Conservation (phyloP, 345 rosid genomes). For the Eucalyptus brandiana region DNA sequence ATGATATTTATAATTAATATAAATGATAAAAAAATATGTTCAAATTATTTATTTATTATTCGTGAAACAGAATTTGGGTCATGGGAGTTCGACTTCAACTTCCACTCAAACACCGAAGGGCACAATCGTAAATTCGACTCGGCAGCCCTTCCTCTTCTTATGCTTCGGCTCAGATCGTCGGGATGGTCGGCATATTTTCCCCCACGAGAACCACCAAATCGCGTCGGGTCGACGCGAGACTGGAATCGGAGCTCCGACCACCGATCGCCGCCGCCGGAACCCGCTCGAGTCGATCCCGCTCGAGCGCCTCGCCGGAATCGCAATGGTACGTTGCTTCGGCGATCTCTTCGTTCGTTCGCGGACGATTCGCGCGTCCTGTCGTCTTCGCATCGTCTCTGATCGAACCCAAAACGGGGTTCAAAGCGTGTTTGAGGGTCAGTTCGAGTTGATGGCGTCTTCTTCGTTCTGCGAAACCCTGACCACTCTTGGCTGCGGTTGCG, state of each 20-base stretch:
- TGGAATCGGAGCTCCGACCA: neutral
- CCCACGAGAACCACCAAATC: neutral
- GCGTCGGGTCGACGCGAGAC: neutral
- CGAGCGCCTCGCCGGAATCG: neutral
- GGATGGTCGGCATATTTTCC: neutral
- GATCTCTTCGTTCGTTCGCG: neutral
- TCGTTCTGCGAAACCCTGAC: neutral
- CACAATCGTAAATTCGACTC: neutral
- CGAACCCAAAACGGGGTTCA: no score
- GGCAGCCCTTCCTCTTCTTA: neutral
- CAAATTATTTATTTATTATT: no score
- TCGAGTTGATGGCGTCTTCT: neutral
- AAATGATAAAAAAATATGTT: no score
- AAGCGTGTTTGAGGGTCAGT: neutral
- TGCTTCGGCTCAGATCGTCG: neutral
- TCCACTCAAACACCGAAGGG: neutral
- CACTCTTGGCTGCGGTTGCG: neutral
- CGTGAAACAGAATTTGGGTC: rapidly evolving
- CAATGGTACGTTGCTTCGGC: neutral
- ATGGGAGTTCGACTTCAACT: neutral
- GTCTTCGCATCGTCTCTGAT: neutral
- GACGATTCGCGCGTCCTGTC: neutral
- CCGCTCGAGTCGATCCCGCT: neutral
- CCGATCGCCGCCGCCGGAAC: neutral
- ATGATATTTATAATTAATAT: no score